These are phyloP conservation scores for Penicillium carneum DNA, from an alignment of 2,329 filamentous ascomycete genomes.

Conservation along the genomic window DNA sequence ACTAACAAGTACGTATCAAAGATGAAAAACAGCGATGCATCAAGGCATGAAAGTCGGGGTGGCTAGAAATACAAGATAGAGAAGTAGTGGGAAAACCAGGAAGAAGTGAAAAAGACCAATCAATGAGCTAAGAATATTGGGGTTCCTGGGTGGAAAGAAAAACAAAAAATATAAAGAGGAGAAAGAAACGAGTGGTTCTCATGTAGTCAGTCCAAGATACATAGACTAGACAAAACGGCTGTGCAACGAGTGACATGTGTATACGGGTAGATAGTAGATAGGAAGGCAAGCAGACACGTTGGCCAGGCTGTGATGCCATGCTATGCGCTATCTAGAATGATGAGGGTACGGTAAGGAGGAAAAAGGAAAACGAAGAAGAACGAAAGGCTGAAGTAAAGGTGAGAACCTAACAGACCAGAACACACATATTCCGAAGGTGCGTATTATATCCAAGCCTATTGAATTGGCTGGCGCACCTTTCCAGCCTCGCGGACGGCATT, in stretches of 20 bases:
- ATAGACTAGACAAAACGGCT: neutral
- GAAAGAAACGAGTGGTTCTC: slow-evolving; percentile 7
- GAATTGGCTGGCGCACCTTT: slow-evolving; percentile 43
- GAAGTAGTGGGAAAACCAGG: slow-evolving; percentile 12
- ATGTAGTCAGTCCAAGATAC: slow-evolving; percentile 2
- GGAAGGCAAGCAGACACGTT: neutral
- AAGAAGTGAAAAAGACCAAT: slow-evolving; percentile 5
- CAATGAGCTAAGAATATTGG: slow-evolving; percentile 10
- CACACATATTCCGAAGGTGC: neutral
- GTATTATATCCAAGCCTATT: neutral
- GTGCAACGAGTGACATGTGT: slow-evolving; percentile 17
- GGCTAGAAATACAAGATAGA: slow-evolving; percentile 19
- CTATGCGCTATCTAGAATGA: slow-evolving; percentile 1
- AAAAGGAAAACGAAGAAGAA: neutral
- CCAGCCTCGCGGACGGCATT: slow-evolving; percentile 53
- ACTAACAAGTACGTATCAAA: slow-evolving; percentile 15
- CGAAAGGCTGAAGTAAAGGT: slow-evolving; percentile 9
- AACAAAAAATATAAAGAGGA: neutral
- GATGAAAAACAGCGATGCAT: slow-evolving; percentile 9
- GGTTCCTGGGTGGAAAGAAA: neutral
- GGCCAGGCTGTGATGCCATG: neutral
- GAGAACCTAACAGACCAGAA: slow-evolving; percentile 1
- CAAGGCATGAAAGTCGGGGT: slow-evolving; percentile 11
- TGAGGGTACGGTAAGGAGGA: neutral
- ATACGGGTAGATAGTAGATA: neutral